A percentile compares a stretch with the other conserved stretches of the same genome.
These are phyloP conservation scores for Malbranchea cinnamomea DNA, from an alignment of 2,329 filamentous ascomycete genomes.

Conservation along the genomic window DNA sequence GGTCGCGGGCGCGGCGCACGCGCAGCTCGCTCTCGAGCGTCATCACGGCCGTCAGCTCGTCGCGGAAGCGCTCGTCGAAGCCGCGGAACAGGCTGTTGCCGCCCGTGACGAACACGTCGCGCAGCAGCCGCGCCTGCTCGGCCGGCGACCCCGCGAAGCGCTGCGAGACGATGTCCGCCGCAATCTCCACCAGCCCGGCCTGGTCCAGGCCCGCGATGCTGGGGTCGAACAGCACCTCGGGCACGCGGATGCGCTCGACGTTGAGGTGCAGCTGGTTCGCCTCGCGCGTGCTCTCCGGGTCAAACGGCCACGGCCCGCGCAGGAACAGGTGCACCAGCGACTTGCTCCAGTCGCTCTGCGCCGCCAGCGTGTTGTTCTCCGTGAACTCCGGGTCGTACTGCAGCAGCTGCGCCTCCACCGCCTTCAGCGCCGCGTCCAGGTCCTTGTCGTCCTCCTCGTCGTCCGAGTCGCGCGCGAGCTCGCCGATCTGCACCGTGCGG, in stretches of 20 bases:
- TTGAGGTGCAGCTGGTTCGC: conserved; percentile 86
- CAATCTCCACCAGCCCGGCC: conserved; percentile 83
- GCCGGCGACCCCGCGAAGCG: conserved; percentile 46
- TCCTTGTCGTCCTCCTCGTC: conserved; percentile 92
- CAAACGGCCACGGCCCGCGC: conserved; percentile 74
- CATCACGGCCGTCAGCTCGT: conserved; percentile 57
- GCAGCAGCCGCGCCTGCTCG: conserved; percentile 55
- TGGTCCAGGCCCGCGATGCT: conserved; percentile 86
- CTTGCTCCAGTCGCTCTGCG: conserved; percentile 91
- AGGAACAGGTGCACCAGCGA: conserved; percentile 79
- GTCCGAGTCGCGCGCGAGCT: conserved; percentile 47
- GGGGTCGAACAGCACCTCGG: conserved; percentile 85
- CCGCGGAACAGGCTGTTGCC: conserved; percentile 75
- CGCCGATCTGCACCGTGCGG: conserved; percentile 73
- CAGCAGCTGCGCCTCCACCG: conserved; percentile 70
- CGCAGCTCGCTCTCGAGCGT: conserved; percentile 52
- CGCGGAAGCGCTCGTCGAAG: conserved; percentile 67
- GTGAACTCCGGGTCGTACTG: conserved; percentile 77
- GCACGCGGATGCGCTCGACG: conserved; percentile 86
- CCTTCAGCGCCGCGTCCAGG: conserved; percentile 55
- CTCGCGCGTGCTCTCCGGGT: conserved; percentile 64
- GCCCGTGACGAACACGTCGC: conserved; percentile 87
- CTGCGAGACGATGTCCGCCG: conserved; percentile 75
- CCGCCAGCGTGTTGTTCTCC: conserved; percentile 81
- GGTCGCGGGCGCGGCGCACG: conserved; percentile 60